Conservation (phyloP, 2,329 filamentous ascomycete species). For the Aschersonia sp. region DNA sequence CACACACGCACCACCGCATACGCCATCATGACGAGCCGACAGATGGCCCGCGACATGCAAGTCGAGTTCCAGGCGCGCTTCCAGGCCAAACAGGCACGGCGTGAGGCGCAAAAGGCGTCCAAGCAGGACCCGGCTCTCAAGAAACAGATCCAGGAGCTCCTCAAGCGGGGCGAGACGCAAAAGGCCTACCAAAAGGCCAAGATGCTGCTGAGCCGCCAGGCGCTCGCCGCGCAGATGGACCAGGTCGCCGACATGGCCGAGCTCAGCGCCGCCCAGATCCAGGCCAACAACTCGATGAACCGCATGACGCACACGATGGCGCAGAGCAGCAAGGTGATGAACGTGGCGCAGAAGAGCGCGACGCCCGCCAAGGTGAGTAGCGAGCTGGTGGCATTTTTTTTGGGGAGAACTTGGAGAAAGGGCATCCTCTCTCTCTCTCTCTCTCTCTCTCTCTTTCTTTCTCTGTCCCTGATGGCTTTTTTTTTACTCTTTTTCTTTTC, state of each 20-base stretch:
- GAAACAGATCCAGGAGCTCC: slow-evolving; percentile 48
- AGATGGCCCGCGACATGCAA: slow-evolving; percentile 45
- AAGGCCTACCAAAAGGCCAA: slow-evolving; percentile 50
- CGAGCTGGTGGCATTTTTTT: slow-evolving; percentile 9
- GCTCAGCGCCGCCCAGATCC: slow-evolving; percentile 44
- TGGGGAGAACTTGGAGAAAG: background rate
- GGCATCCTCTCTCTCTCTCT: background rate
- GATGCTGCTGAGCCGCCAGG: slow-evolving; percentile 46
- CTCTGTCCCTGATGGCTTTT: background rate
- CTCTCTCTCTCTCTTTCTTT: too few species aligned
- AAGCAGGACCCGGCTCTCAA: slow-evolving; percentile 46
- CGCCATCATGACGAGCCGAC: slow-evolving; percentile 40
- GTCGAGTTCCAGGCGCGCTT: slow-evolving; percentile 50
- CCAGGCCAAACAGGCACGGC: slow-evolving; percentile 46
- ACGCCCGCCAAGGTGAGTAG: slow-evolving; percentile 41
- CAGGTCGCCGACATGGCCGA: slow-evolving; percentile 51
- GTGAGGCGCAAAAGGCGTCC: slow-evolving; percentile 44
- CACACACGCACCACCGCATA: too few species aligned
- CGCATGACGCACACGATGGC: slow-evolving; percentile 51
- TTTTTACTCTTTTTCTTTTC: background rate
- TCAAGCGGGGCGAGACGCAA: slow-evolving; percentile 48
- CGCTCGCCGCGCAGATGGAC: slow-evolving; percentile 48
- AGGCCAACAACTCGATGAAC: slow-evolving; percentile 51
- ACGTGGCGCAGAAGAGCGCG: slow-evolving; percentile 39
- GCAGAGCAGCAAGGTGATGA: slow-evolving; percentile 43